A percentile compares a stretch with the other conserved stretches of the same genome.
Conservation (phyloP, 2,329 filamentous ascomycete genomes). For the Ascocoryne sarcoides region DNA sequence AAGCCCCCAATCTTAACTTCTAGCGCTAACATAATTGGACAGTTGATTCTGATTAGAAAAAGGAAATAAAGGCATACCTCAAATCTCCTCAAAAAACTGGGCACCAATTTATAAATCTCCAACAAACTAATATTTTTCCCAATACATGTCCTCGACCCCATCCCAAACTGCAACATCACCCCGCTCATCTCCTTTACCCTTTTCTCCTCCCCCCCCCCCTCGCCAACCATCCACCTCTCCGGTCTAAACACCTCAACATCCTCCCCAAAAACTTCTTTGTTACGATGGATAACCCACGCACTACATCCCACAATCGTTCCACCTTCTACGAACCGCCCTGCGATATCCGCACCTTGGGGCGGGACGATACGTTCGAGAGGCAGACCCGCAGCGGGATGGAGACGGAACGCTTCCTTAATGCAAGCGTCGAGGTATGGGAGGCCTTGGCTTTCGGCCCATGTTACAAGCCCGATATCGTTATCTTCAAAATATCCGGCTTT, state of each 20-base stretch:
- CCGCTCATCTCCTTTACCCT: constrained; percentile 58
- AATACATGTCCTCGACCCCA: constrained; percentile 60
- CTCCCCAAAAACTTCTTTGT: constrained; percentile 56
- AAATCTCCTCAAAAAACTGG: constrained; percentile 53
- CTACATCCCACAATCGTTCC: constrained; percentile 69
- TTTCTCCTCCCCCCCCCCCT: constrained; percentile 36
- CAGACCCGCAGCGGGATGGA: constrained; percentile 66
- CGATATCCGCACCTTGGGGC: constrained; percentile 51
- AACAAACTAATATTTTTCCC: constrained; percentile 57
- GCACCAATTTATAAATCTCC: constrained; percentile 56
- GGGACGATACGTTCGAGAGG: constrained; percentile 68
- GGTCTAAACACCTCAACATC: constrained; percentile 60
- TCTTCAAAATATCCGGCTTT: constrained; percentile 42
- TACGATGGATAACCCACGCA: constrained; percentile 65
- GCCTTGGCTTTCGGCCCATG: constrained; percentile 59
- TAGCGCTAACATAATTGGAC: no score
- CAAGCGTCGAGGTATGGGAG: constrained; percentile 70
- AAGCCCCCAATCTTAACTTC: no score
- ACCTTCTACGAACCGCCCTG: constrained; percentile 52
- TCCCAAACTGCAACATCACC: constrained; percentile 66
- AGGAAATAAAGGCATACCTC: constrained; percentile 44
- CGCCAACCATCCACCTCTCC: constrained; percentile 51
- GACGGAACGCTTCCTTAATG: constrained; percentile 68
- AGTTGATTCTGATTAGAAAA: no score
- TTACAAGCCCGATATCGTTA: constrained; percentile 50